A percentile compares a stretch with the other conserved stretches of the same genome.
Conservation (phyloP, 1,284 basidiomycete species). For the Mycosarcoma maydis region DNA sequence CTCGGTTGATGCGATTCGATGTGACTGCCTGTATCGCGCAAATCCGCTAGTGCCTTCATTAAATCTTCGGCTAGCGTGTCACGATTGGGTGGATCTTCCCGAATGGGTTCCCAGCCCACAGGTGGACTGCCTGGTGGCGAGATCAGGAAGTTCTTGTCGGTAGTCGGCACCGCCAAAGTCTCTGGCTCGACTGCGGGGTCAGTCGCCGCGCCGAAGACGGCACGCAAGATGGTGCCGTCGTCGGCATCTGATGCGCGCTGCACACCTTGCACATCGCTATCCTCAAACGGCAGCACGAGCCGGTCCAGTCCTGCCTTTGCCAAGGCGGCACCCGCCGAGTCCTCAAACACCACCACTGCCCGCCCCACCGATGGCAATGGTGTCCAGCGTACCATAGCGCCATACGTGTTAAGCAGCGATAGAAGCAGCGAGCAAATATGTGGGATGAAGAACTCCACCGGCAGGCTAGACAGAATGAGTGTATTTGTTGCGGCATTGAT, state of each 20-base stretch:
- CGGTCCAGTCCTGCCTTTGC: conserved; percentile 58
- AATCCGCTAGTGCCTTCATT: conserved; percentile 69
- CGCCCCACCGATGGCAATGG: conserved; percentile 58
- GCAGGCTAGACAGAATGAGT: conserved; percentile 58
- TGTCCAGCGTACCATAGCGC: conserved; percentile 56
- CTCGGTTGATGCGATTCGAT: conserved; percentile 46
- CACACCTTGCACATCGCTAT: conserved; percentile 37
- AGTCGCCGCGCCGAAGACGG: conserved; percentile 29
- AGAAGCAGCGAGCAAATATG: conserved; percentile 51
- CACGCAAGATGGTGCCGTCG: conserved; percentile 34
- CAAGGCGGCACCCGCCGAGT: conserved; percentile 34
- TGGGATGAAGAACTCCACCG: conserved; percentile 57
- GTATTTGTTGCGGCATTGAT: conserved; percentile 47
- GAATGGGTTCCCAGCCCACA: conserved; percentile 91
- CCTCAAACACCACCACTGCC: conserved; percentile 54
- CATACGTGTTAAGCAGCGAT: conserved; percentile 59
- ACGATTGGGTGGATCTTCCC: conserved; percentile 89
- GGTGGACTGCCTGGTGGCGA: conserved; percentile 98
- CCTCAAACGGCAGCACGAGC: conserved; percentile 52
- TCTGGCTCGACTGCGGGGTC: conserved; percentile 25
- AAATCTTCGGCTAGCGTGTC: conserved; percentile 89
- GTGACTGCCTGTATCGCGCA: conserved; percentile 53
- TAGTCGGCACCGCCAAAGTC: conserved; percentile 70
- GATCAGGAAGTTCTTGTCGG: conserved; percentile 94
- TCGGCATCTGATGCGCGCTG: conserved; percentile 23